Percentiles rank a stretch among this genome's conserved stretches.
Evolutionary conservation across 352 stramenopile species (phyloP).

Genomic region (Globisporangium apiculatum): DNA sequence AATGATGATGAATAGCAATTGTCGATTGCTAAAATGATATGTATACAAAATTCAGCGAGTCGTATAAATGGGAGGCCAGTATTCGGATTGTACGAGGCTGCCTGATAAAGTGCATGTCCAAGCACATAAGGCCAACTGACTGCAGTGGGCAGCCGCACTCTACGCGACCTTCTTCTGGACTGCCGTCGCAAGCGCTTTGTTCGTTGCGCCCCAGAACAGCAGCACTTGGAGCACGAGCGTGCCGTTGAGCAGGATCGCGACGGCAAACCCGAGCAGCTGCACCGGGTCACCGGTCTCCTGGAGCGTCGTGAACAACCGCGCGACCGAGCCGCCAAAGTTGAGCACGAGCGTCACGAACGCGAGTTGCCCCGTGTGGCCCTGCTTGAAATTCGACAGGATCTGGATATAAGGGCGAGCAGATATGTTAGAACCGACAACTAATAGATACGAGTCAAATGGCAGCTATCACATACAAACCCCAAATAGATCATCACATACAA

Average conservation of each 20-base stretch:
- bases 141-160: not conserved
- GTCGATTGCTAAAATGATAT: too few species aligned
- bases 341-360: constrained; percentile 81
- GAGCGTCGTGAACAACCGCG: constrained; percentile 83
- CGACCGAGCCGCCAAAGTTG: constrained; percentile 75
- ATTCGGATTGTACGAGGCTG: not conserved
- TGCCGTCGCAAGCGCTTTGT: constrained; percentile 49
- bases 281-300: constrained; percentile 80
- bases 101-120: not conserved
- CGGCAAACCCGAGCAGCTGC: constrained; percentile 58
- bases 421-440: constrained; percentile 5
- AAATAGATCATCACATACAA: constrained; percentile 1
- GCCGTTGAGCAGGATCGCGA: constrained; percentile 71
- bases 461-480: not conserved
- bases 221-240: constrained; percentile 75
- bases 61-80: too few species aligned
- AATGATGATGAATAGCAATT: not conserved
- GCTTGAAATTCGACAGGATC: constrained; percentile 85
- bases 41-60: too few species aligned
- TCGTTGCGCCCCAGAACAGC: constrained; percentile 77
- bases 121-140: not conserved
- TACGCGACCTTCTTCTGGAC: constrained; percentile 74
- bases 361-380: constrained; percentile 86
- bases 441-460: too few species aligned
- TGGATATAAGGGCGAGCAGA: constrained; percentile 12